A percentile compares a stretch with the other conserved stretches of the same genome.
These are phyloP conservation scores for Paramarasmius palmivorus DNA, from an alignment of 1,284 basidiomycete species.

Conservation along the genomic window DNA sequence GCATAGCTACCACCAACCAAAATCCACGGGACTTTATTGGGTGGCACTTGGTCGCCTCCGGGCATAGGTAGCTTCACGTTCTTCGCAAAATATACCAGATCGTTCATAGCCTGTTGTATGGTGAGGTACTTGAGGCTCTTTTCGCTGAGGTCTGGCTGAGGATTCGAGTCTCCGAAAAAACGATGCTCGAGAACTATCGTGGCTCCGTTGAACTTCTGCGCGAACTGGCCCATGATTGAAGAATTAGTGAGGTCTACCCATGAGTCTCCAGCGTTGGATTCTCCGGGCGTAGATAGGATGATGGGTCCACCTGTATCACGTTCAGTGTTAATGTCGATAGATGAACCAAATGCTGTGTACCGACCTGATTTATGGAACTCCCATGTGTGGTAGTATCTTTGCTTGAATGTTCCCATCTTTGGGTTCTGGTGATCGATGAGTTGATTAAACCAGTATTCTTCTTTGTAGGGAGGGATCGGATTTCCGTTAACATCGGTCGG, in stretches of 20 bases:
- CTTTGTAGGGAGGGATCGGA: too few relatives aligned
- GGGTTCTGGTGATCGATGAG: conserved; percentile 74
- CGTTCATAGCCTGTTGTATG: conserved; percentile 71
- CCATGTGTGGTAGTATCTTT: conserved; percentile 68
- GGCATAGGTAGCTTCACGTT: conserved; percentile 69
- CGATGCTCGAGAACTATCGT: conserved; percentile 54
- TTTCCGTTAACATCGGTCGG: too few relatives aligned
- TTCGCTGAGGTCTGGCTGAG: conserved; percentile 60
- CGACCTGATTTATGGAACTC: conserved; percentile 60
- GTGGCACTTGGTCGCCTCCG: conserved; percentile 54
- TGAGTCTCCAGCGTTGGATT: conserved; percentile 44
- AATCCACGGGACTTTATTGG: conserved; percentile 65
- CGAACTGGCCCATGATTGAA: conserved; percentile 66
- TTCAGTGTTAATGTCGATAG: conserved; percentile 2
- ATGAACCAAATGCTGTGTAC: background rate
- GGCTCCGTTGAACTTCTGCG: conserved; percentile 64
- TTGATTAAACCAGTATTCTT: too few relatives aligned
- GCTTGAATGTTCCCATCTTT: conserved; percentile 73
- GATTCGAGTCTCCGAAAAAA: conserved; percentile 53
- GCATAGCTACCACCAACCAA: conserved; percentile 15
- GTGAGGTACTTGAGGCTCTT: conserved; percentile 60
- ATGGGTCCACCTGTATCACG: conserved; percentile 61
- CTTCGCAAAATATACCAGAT: conserved; percentile 69
- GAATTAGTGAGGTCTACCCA: conserved; percentile 59
- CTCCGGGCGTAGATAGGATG: conserved; percentile 55